Conservation (phyloP, 345 rosid species). For the Lumnitzera littorea region DNA sequence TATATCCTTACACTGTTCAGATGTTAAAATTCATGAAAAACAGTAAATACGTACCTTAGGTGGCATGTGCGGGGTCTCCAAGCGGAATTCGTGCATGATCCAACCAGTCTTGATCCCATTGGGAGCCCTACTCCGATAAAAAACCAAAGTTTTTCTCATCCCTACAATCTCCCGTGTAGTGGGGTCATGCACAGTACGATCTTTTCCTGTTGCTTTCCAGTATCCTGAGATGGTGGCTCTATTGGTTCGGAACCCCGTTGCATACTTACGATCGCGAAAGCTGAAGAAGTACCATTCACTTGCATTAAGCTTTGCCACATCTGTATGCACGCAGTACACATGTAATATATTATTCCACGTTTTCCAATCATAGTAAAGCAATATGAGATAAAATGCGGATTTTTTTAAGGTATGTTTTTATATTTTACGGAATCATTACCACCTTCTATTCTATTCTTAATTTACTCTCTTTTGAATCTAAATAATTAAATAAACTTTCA, state of each 20-base stretch:
- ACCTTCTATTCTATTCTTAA: too few species aligned
- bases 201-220: slow-evolving; percentile 99
- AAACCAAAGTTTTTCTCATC: slow-evolving; percentile 96
- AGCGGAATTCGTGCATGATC: slow-evolving; percentile 99
- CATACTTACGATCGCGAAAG: slow-evolving; percentile 84
- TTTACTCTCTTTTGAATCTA: too few species aligned
- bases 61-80: slow-evolving; percentile 83
- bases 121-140: slow-evolving; percentile 86
- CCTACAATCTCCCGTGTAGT: slow-evolving; percentile 57
- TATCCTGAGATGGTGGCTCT: slow-evolving; percentile 81
- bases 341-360: background rate
- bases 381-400: too few species aligned
- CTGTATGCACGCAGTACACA: slow-evolving; percentile 16
- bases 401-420: too few species aligned
- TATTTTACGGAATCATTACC: too few species aligned
- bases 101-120: slow-evolving; percentile 91
- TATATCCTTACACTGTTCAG: too few species aligned
- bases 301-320: slow-evolving; percentile 91
- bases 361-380: too few species aligned
- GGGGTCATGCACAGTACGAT: slow-evolving; percentile 75
- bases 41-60: slow-evolving; percentile 53
- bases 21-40: too few species aligned
- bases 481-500: too few species aligned
- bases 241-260: slow-evolving; percentile 87
- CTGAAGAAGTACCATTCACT: slow-evolving; percentile 98